Evolutionary conservation across 768 basidiomycete species (phyloP).

Genomic region (Termitomyces sp.): DNA sequence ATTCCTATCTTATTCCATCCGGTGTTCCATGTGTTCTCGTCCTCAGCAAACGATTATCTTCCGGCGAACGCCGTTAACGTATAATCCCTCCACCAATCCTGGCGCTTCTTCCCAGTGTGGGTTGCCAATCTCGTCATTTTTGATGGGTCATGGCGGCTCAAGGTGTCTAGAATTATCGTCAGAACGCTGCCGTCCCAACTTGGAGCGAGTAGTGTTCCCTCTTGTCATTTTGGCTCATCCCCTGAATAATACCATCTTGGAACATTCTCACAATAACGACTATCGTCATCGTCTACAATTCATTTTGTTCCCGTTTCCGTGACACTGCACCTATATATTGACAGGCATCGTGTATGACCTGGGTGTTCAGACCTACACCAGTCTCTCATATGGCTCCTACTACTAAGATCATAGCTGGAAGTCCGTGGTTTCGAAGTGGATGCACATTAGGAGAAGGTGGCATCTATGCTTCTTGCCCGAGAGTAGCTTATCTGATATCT

Average conservation of each 20-base stretch:
- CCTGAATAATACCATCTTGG: slow-evolving; percentile 9
- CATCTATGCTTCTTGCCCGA: background rate
- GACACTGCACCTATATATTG: slow-evolving; percentile 7
- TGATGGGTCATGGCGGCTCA: background rate
- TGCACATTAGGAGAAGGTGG: slow-evolving; percentile 63
- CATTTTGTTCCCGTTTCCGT: background rate
- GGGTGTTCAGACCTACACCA: background rate
- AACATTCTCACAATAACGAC: slow-evolving; percentile 15
- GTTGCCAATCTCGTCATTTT: background rate
- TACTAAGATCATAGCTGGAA: slow-evolving; percentile 30
- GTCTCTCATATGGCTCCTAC: slow-evolving; percentile 12
- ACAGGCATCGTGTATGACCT: background rate
- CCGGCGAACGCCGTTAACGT: slow-evolving; percentile 8
- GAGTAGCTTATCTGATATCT: slow-evolving; percentile 12
- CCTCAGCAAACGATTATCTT: background rate
- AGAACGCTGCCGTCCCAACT: background rate
- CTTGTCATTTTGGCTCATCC: slow-evolving; percentile 1
- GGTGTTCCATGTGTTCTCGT: background rate
- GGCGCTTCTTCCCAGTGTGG: background rate
- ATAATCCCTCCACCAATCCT: slow-evolving; percentile 7
- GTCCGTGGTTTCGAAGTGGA: slow-evolving; percentile 43
- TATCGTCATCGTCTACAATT: slow-evolving; percentile 9
- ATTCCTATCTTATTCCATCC: background rate
- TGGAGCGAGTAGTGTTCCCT: background rate
- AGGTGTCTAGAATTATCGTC: background rate